These are phyloP conservation scores for Silene coronaria DNA, from an alignment of 179 eudicot genomes.

Conservation along the genomic window DNA sequence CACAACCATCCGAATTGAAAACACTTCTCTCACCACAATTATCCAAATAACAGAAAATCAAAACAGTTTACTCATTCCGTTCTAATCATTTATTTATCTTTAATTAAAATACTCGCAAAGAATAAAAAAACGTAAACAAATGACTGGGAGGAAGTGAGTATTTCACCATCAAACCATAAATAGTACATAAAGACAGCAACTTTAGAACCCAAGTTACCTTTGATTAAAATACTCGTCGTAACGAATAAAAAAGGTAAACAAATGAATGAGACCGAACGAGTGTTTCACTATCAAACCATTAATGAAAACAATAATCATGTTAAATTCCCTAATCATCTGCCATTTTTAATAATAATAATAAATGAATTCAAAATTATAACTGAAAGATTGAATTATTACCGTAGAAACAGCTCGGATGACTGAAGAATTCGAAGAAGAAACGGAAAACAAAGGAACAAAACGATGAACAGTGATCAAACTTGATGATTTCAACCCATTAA, in stretches of 20 bases:
- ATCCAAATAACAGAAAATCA: background rate
- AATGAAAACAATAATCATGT: background rate
- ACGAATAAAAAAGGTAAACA: too few relatives aligned
- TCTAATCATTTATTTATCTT: too few relatives aligned
- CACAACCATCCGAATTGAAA: background rate
- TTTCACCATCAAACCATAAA: background rate
- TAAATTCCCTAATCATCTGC: background rate
- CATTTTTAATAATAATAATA: background rate
- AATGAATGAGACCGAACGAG: too few relatives aligned
- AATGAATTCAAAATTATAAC: too few relatives aligned
- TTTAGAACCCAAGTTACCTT: background rate
- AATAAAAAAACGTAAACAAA: too few relatives aligned
- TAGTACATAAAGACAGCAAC: background rate
- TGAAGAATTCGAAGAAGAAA: constrained; percentile 29
- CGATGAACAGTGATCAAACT: constrained; percentile 26
- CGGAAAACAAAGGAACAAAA: constrained; percentile 18
- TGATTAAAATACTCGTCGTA: too few relatives aligned
- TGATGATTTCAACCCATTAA: constrained; percentile 43
- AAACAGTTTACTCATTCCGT: background rate
- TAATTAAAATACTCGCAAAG: too few relatives aligned
- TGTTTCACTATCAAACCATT: background rate
- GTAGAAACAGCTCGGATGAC: constrained; percentile 49
- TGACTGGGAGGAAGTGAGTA: background rate
- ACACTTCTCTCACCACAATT: background rate
- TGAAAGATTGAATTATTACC: constrained; percentile 24